These are phyloP conservation scores for Colletotrichum chrysophilum DNA, from an alignment of 2,329 filamentous ascomycete species.

Conservation along the genomic window DNA sequence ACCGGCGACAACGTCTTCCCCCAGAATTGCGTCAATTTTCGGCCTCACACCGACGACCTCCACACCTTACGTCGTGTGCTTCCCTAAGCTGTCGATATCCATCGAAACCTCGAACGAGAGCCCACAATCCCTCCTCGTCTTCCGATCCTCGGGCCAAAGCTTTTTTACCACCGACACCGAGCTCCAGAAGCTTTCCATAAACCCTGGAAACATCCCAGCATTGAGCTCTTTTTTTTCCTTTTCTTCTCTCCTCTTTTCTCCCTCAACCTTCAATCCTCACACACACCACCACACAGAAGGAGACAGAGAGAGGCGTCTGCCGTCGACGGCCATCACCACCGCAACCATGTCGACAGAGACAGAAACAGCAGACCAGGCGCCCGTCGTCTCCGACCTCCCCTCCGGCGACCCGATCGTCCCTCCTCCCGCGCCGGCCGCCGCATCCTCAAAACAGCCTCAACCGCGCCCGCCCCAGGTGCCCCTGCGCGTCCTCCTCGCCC, in stretches of 20 bases:
- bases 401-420: conserved; percentile 40
- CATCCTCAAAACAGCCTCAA: neutral
- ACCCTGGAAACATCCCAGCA: neutral
- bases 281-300: neutral
- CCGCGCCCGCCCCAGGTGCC: conserved; percentile 25
- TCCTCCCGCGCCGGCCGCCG: conserved; percentile 10
- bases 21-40: neutral
- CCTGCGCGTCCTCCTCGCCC: conserved; percentile 33
- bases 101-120: conserved; percentile 12
- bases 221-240: neutral
- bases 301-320: neutral
- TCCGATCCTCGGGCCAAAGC: conserved; percentile 19
- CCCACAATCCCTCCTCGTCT: conserved; percentile 3
- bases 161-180: conserved; percentile 11
- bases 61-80: neutral
- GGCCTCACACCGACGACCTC: neutral
- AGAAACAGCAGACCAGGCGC: conserved; percentile 19
- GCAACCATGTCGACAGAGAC: conserved; percentile 20
- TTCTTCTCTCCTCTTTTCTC: neutral
- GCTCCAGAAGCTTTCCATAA: conserved; percentile 1
- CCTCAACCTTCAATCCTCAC: neutral
- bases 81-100: neutral
- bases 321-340: neutral
- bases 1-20: neutral
- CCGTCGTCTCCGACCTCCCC: conserved; percentile 37